Evolutionary conservation across 805 yeast species (phyloP).

Genomic region (Sugiyamaella mastotermitis): DNA sequence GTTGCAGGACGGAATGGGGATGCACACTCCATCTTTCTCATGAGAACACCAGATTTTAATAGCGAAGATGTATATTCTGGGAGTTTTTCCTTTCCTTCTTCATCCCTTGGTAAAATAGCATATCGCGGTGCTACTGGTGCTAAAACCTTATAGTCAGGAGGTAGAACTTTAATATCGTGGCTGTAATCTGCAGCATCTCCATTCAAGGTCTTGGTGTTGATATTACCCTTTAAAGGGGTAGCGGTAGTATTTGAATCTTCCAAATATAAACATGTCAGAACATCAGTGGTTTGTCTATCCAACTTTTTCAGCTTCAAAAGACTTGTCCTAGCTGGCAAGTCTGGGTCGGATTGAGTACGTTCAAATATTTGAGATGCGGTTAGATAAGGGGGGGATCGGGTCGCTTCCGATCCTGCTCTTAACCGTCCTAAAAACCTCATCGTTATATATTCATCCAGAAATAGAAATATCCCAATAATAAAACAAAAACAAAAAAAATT

Average conservation of each 20-base stretch:
- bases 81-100: conserved; percentile 37
- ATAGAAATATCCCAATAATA: too few species aligned
- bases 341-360: conserved; percentile 12
- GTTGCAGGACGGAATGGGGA: conserved; percentile 71
- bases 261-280: conserved; percentile 10
- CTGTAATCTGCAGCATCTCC: background rate
- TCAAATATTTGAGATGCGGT: conserved; percentile 9
- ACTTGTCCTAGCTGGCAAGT: conserved; percentile 4
- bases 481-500: too few species aligned
- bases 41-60: conserved; percentile 48
- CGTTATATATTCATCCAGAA: too few species aligned
- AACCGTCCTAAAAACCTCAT: too few species aligned
- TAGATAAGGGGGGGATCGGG: conserved; percentile 8
- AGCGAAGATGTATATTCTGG: conserved; percentile 68
- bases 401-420: conserved; percentile 10
- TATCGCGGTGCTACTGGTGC: conserved; percentile 34
- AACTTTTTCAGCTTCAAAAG: conserved; percentile 2
- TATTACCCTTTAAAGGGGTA: background rate
- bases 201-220: background rate
- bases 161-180: conserved; percentile 12
- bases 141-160: conserved; percentile 33
- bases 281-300: conserved; percentile 5
- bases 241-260: conserved; percentile 11
- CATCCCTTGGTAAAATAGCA: conserved; percentile 30
- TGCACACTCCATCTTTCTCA: conserved; percentile 67